Conservation (phyloP, 352 stramenopile genomes). For the Heterotrichella gracilis region DNA sequence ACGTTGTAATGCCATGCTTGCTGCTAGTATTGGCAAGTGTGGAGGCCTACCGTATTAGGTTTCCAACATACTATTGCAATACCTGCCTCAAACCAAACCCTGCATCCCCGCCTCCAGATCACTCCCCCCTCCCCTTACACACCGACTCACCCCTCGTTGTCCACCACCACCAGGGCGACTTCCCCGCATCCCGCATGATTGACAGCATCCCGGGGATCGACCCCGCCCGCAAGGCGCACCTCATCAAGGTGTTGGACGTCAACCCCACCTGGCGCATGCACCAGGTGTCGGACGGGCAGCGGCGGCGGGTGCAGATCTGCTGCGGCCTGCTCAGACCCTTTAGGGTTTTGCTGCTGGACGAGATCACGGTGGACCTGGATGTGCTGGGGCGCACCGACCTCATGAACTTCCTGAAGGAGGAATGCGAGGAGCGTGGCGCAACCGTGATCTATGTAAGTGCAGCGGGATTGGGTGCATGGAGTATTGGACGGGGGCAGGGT, state of each 20-base stretch:
- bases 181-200: slow-evolving; percentile 83
- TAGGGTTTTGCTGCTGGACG: slow-evolving; percentile 75
- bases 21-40: too few relatives aligned
- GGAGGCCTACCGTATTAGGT: too few relatives aligned
- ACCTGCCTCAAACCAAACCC: too few relatives aligned
- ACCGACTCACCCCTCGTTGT: too few relatives aligned
- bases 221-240: slow-evolving; percentile 49
- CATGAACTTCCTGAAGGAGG: slow-evolving; percentile 47
- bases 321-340: slow-evolving; percentile 66
- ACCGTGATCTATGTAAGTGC: slow-evolving; percentile 40
- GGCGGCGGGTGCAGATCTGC: slow-evolving; percentile 66
- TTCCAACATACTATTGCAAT: too few relatives aligned
- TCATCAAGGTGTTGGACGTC: slow-evolving; percentile 67
- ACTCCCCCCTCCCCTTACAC: too few relatives aligned
- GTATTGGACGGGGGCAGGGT: too few relatives aligned
- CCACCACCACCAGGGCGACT: slow-evolving; percentile 51
- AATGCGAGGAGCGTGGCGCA: slow-evolving; percentile 30
- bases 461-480: too few relatives aligned
- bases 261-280: slow-evolving; percentile 57
- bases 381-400: slow-evolving; percentile 68
- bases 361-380: slow-evolving; percentile 78
- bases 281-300: slow-evolving; percentile 40
- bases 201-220: slow-evolving; percentile 53
- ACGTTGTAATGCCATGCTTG: too few relatives aligned
- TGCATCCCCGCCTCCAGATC: too few relatives aligned